Evolutionary conservation across 1,284 basidiomycete species (phyloP), one percentile per base, ranked within the genome.

Genomic region (Sanguinoderma infundibulare): DNA sequence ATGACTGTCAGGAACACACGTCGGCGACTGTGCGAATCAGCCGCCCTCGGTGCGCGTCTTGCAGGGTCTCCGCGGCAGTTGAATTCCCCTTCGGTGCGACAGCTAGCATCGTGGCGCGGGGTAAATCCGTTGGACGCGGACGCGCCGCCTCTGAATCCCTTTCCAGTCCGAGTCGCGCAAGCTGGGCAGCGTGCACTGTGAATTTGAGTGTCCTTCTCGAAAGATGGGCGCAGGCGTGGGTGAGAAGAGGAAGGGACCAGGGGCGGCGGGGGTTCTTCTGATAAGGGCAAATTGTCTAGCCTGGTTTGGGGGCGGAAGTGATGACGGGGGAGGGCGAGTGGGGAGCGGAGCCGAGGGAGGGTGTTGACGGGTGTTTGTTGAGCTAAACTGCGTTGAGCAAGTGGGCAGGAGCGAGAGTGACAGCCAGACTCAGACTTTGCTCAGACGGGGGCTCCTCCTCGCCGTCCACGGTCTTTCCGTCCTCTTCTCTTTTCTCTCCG

Each of bases 361-460:
- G 55, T 67, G 66, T 67, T 67, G 66, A 32, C 55, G 36, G 55
- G 22, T 67, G 61, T 67, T 67, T 67, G 63, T 60, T 57, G 53
- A 55, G 52, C 64, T 63, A 60, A 61, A 65, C 63, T 46, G 60
- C 59, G 65, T 62, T 64, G 26, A 46, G 49, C 34, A 3, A n/a
- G 14, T n/a, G n/a, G n/a, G n/a, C n/a, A n/a, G n/a, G n/a, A n/a
- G n/a, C n/a, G n/a, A 26, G 42, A 44, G 22, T 22, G 22, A 12
- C 42, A 26, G 5, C 22, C 17, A 26, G n/a, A n/a, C n/a, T n/a
- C n/a, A n/a, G n/a, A n/a, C 22, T 44, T 24, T 22, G 22, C 42
- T 44, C 40, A 42, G 22, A n/a, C n/a, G n/a, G n/a, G n/a, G n/a
- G n/a, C 51, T 40, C 53, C 36, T 22, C 30, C 51, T 15, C 22